Evolutionary conservation across 306 rosid species (phyloP), one percentile per base, ranked within the genome.

Genomic region (Ceratonia siliqua): DNA sequence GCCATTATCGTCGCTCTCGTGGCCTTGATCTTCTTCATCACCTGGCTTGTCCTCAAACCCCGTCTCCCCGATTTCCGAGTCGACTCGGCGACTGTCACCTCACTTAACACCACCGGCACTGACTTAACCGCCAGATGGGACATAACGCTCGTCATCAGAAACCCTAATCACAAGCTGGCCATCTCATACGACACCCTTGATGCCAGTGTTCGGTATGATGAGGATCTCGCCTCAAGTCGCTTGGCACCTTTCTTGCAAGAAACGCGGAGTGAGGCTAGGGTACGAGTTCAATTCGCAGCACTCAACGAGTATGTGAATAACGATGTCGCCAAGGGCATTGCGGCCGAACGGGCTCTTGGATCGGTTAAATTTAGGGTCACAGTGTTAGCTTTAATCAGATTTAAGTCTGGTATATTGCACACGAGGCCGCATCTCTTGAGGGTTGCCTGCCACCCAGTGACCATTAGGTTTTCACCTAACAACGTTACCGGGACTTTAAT

Each of bases 71-170:
- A 8, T 36, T 80, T 73, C 72, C 62, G 46, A 18, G 68, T 84
- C 68, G 78, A 39, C 55, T 80, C 85, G 46, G 75, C 79, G 65
- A 28, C 72, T 0, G 79, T 77, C 9, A 45, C 33, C 33, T 32
- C 41, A 4, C 75, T 62, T 68, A 63, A 74, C 62, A 3, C 53
- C 3, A 71, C 76, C 10, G 46, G 42, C 72, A 18, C 73, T 11
- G 8, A 25, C n/a, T 27, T 83, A 33, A 65, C 74, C 6, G 84
- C 82, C 42, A 22, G 27, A 4, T 78, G 79, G 81, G 71, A 74
- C 74, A 9, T 84, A 49, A 70, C 62, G 21, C 33, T 81, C 43
- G 39, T 73, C 20, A 46, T 62, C 14, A 28, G 53, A 22, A 78
- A 74, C 69, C 72, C 79, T 8, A 78, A 78, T 73, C 78, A 21